Evolutionary conservation across 805 yeast genomes (phyloP).

Genomic region (Lipomyces yamadae): DNA sequence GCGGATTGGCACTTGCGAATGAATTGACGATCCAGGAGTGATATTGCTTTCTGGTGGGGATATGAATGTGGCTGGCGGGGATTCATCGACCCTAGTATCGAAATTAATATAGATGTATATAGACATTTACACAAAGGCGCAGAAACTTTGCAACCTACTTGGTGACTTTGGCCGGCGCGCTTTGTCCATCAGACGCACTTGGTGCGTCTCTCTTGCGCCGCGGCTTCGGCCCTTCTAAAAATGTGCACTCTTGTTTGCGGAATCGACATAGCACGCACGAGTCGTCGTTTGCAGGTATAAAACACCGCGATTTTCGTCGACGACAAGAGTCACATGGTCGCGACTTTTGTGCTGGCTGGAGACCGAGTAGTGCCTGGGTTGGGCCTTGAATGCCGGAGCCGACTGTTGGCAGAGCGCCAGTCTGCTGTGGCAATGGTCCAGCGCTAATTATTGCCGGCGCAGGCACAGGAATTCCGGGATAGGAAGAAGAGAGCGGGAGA

Average conservation of each 20-base stretch:
- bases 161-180: background rate
- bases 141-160: background rate
- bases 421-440: conserved; percentile 4
- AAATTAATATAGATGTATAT: conserved; percentile 36
- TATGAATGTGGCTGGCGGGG: background rate
- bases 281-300: conserved; percentile 62
- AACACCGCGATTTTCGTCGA: conserved; percentile 78
- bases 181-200: background rate
- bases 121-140: conserved; percentile 37
- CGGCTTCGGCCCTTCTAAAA: conserved; percentile 58
- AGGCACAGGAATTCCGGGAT: conserved; percentile 2
- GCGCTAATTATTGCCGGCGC: conserved; percentile 1
- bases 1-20: conserved; percentile 22
- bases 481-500: background rate
- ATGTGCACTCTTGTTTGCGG: conserved; percentile 84
- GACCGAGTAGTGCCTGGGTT: conserved; percentile 20
- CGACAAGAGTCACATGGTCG: conserved; percentile 86
- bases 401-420: conserved; percentile 10
- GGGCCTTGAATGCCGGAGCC: conserved; percentile 12
- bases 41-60: conserved; percentile 8
- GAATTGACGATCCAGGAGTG: background rate
- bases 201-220: conserved; percentile 46
- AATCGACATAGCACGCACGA: conserved; percentile 65
- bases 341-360: conserved; percentile 37
- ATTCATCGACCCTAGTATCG: conserved; percentile 18